A percentile compares a stretch with the other conserved stretches of the same genome.
Evolutionary conservation across 768 basidiomycete genomes (phyloP).

Genomic region (Leccinum variicolor): DNA sequence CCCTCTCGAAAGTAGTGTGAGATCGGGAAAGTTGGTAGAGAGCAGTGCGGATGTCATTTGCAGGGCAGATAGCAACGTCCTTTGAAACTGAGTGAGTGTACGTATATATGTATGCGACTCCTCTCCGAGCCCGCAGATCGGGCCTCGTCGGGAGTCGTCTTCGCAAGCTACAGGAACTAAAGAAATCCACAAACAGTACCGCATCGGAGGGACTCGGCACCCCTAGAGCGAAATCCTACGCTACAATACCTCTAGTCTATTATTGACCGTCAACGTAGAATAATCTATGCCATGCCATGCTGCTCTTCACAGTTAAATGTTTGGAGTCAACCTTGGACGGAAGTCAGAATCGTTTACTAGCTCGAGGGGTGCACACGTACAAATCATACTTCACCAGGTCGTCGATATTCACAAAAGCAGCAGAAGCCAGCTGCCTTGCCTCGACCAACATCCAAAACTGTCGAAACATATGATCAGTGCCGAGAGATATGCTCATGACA

Average conservation of each 20-base stretch:
- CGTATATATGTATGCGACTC: background rate
- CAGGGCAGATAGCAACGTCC: background rate
- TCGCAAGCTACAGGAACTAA: background rate
- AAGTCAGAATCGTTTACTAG: slow-evolving; percentile 11
- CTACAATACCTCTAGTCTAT: slow-evolving; percentile 16
- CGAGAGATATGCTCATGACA: background rate
- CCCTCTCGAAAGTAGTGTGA: slow-evolving; percentile 78
- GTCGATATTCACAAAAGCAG: slow-evolving; percentile 78
- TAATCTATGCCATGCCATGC: slow-evolving; percentile 12
- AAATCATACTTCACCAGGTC: slow-evolving; percentile 84
- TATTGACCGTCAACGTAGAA: background rate
- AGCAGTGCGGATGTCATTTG: slow-evolving; percentile 40
- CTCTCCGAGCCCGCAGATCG: background rate
- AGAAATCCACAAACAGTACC: background rate
- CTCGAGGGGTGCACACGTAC: slow-evolving; percentile 44
- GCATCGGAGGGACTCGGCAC: slow-evolving; percentile 12
- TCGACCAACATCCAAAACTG: slow-evolving; percentile 94
- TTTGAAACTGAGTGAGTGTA: background rate
- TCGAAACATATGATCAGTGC: slow-evolving; percentile 2
- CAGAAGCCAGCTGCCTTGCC: slow-evolving; percentile 80
- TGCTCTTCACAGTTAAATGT: slow-evolving; percentile 31
- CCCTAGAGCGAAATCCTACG: slow-evolving; percentile 9
- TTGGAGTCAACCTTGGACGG: slow-evolving; percentile 46
- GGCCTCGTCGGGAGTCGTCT: background rate
- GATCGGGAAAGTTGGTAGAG: slow-evolving; percentile 53